phyloP scores from a whole-genome alignment of 176 grass and related monocot species.

The Hyparrhenia diplandra region DNA sequence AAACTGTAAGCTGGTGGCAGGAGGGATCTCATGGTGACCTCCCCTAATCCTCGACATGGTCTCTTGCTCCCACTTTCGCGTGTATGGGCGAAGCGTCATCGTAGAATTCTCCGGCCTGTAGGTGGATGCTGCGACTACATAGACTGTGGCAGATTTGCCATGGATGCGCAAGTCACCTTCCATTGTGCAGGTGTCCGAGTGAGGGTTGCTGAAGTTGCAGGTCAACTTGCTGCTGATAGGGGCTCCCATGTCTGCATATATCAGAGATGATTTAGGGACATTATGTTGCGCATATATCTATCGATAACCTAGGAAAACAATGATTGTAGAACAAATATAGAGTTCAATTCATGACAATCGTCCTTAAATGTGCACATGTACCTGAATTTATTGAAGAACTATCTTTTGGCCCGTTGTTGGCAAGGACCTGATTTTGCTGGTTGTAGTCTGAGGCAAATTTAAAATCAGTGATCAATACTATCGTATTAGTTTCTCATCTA shows the following conservation, averaged over 20 bases:
- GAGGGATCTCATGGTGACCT: constrained; percentile 24
- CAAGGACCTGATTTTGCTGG: background rate
- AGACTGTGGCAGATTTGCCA: constrained; percentile 35
- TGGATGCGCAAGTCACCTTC: constrained; percentile 60
- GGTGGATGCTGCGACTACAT: constrained; percentile 24
- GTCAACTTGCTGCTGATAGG: constrained; percentile 25
- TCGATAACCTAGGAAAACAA: background rate
- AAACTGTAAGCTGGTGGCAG: background rate
- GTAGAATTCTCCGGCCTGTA: constrained; percentile 10
- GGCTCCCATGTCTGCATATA: background rate
- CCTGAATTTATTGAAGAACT: constrained; percentile 6
- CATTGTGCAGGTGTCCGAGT: constrained; percentile 50
- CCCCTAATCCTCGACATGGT: constrained; percentile 32
- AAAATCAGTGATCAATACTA: background rate
- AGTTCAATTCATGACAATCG: background rate
- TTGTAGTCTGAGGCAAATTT: constrained; percentile 8
- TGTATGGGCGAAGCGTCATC: constrained; percentile 43
- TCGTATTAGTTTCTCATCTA: background rate
- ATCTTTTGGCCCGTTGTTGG: background rate
- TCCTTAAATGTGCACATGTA: background rate
- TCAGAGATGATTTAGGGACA: background rate
- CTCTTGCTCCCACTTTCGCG: constrained; percentile 39
- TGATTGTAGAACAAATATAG: too few species aligned
- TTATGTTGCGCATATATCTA: too few species aligned
- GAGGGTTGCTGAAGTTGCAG: constrained; percentile 37